These are phyloP conservation scores for Beta lomatogona DNA, from an alignment of 179 eudicot genomes.

Conservation along the genomic window DNA sequence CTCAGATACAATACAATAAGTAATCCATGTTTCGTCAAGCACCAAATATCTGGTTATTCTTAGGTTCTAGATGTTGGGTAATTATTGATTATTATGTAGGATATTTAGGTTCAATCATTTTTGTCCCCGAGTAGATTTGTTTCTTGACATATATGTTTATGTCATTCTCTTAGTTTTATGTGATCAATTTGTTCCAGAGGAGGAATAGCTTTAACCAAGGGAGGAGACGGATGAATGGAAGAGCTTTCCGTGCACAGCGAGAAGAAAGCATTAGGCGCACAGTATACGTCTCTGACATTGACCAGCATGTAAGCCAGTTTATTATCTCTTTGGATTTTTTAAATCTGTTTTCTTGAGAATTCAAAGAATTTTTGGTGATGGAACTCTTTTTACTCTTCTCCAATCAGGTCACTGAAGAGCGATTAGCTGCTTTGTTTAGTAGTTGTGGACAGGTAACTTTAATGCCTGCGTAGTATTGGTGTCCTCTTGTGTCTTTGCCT, in stretches of 20 bases:
- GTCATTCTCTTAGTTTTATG: background rate
- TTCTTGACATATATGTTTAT: background rate
- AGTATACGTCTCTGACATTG: constrained; percentile 92
- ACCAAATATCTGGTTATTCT: background rate
- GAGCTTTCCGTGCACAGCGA: constrained; percentile 77
- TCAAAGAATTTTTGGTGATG: constrained; percentile 22
- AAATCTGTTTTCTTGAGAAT: background rate
- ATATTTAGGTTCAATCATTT: background rate
- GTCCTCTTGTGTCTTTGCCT: background rate
- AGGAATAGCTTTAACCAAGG: constrained; percentile 64
- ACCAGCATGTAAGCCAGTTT: constrained; percentile 66
- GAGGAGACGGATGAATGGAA: constrained; percentile 65
- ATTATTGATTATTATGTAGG: background rate
- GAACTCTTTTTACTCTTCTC: constrained; percentile 21
- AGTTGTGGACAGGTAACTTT: constrained; percentile 78
- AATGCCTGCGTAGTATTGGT: constrained; percentile 10
- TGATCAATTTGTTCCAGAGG: constrained; percentile 48
- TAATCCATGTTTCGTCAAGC: too few species aligned
- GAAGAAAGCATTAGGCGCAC: constrained; percentile 91
- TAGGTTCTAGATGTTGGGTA: too few species aligned
- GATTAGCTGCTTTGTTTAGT: constrained; percentile 83
- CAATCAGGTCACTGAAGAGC: constrained; percentile 84
- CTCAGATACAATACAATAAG: background rate
- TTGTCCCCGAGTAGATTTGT: background rate
- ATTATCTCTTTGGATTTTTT: background rate